A percentile compares a stretch with the other conserved stretches of the same genome.
These are phyloP conservation scores for Microthyrium microscopicum DNA, from an alignment of 2,329 filamentous ascomycete species.

Conservation along the genomic window DNA sequence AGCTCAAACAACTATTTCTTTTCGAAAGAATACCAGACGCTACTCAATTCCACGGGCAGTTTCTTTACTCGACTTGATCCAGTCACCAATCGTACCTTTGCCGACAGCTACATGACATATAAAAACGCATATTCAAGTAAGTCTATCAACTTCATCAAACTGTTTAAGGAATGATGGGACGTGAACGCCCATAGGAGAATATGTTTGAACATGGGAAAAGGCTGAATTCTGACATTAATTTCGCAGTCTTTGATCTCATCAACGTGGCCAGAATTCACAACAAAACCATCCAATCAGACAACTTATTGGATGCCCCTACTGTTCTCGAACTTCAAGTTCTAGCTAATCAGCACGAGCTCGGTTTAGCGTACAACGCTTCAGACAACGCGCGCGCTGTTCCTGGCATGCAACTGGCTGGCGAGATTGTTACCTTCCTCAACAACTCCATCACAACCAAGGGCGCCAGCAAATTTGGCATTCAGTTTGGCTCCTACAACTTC, in stretches of 20 bases:
- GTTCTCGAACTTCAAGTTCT: slow-evolving; percentile 52
- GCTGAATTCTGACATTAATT: slow-evolving; percentile 1
- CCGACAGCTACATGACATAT: slow-evolving; percentile 31
- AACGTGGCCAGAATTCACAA: slow-evolving; percentile 49
- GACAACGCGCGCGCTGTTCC: slow-evolving; percentile 28
- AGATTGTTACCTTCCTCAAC: slow-evolving; percentile 29
- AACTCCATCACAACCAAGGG: slow-evolving; percentile 21
- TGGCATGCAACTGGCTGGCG: slow-evolving; percentile 31
- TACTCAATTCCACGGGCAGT: slow-evolving; percentile 31
- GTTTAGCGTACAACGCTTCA: slow-evolving; percentile 59
- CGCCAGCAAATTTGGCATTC: slow-evolving; percentile 30
- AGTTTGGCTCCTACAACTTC: slow-evolving; percentile 45
- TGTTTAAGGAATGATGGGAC: neutral
- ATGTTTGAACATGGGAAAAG: neutral
- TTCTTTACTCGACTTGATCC: slow-evolving; percentile 38
- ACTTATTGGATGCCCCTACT: slow-evolving; percentile 42
- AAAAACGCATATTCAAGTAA: slow-evolving; percentile 51
- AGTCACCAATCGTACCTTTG: slow-evolving; percentile 36
- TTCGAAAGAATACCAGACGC: slow-evolving; percentile 30
- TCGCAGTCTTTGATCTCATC: slow-evolving; percentile 43
- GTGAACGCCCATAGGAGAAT: neutral
- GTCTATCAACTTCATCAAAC: slow-evolving; percentile 14
- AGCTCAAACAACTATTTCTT: slow-evolving; percentile 44
- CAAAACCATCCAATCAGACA: slow-evolving; percentile 38
- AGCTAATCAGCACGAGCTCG: slow-evolving; percentile 66